These are phyloP conservation scores for Bathelium albidoporum DNA, from an alignment of 495 filamentous ascomycete genomes.

Conservation along the genomic window DNA sequence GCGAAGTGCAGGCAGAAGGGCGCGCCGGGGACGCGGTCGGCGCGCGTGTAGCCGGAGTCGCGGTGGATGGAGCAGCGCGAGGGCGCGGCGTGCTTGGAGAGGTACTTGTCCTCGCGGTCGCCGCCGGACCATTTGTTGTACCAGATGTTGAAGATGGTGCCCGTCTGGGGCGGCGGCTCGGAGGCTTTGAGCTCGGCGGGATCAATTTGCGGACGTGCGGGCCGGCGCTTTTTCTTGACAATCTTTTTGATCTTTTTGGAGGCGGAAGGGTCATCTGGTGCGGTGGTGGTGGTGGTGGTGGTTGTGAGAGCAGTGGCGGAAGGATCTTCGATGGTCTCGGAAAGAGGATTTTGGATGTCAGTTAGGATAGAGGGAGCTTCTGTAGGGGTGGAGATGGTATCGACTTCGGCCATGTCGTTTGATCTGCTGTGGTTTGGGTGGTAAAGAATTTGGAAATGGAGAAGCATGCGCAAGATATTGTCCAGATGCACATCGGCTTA, in stretches of 20 bases:
- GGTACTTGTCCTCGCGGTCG: slow-evolving; percentile 84
- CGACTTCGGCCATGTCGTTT: slow-evolving; percentile 13
- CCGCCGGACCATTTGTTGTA: slow-evolving; percentile 95
- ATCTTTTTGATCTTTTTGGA: slow-evolving; percentile 39
- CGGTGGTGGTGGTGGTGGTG: slow-evolving; percentile 7
- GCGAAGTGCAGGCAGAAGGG: slow-evolving; percentile 95
- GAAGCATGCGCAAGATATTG: too few relatives aligned
- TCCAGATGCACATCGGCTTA: too few relatives aligned
- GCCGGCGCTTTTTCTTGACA: slow-evolving; percentile 56
- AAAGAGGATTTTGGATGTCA: background rate
- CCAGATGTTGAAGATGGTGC: slow-evolving; percentile 90
- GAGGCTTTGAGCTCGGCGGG: slow-evolving; percentile 66
- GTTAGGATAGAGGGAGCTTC: slow-evolving; percentile 1
- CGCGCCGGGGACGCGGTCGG: slow-evolving; percentile 65
- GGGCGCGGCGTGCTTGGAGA: slow-evolving; percentile 61
- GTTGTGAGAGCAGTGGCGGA: background rate
- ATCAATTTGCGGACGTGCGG: slow-evolving; percentile 69
- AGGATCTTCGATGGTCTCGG: background rate
- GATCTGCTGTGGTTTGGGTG: background rate
- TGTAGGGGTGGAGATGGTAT: background rate
- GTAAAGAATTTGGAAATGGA: too few relatives aligned
- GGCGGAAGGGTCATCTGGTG: slow-evolving; percentile 2
- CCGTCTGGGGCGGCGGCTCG: slow-evolving; percentile 79
- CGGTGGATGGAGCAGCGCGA: slow-evolving; percentile 69
- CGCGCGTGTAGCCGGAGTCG: slow-evolving; percentile 82